phyloP scores from a whole-genome alignment of 139 green algal genomes.

The Chlamydomonas eustigma region DNA sequence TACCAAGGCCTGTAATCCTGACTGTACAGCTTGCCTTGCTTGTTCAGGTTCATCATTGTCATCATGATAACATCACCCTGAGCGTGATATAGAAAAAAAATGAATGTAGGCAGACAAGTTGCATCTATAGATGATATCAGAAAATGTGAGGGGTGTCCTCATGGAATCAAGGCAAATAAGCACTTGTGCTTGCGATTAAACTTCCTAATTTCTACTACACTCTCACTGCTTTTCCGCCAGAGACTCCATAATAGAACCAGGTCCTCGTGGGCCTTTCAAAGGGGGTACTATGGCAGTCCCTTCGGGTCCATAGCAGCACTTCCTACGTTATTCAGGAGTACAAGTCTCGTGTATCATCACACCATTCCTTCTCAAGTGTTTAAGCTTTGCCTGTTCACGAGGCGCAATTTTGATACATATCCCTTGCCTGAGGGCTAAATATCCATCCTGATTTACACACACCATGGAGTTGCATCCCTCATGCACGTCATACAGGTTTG shows the following conservation, averaged over 20 bases:
- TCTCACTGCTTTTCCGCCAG: slow-evolving; percentile 21
- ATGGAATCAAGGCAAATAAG: neutral
- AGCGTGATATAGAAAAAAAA: neutral
- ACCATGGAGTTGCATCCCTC: slow-evolving; percentile 15
- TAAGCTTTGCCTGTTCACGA: neutral
- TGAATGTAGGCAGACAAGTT: neutral
- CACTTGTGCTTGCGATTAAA: neutral
- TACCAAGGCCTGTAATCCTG: slow-evolving; percentile 41
- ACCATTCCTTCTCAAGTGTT: neutral
- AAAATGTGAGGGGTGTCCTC: neutral
- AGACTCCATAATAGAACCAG: slow-evolving; percentile 54
- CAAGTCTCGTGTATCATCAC: too few relatives aligned
- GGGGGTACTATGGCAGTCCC: slow-evolving; percentile 36
- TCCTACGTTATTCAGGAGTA: too few relatives aligned
- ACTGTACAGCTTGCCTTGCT: slow-evolving; percentile 43
- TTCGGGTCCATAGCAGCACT: slow-evolving; percentile 32
- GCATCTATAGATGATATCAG: neutral
- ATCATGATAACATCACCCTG: slow-evolving; percentile 34
- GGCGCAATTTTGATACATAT: neutral
- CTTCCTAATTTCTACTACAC: neutral
- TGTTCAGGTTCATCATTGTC: slow-evolving; percentile 53
- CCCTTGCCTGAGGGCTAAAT: neutral
- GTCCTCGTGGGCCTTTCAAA: slow-evolving; percentile 32
- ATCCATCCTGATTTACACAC: too few relatives aligned
- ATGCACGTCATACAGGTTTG: slow-evolving; percentile 30